A percentile compares a stretch with the other conserved stretches of the same genome.
Evolutionary conservation across 495 filamentous ascomycete genomes (phyloP).

Genomic region (Cudoniella acicularis): DNA sequence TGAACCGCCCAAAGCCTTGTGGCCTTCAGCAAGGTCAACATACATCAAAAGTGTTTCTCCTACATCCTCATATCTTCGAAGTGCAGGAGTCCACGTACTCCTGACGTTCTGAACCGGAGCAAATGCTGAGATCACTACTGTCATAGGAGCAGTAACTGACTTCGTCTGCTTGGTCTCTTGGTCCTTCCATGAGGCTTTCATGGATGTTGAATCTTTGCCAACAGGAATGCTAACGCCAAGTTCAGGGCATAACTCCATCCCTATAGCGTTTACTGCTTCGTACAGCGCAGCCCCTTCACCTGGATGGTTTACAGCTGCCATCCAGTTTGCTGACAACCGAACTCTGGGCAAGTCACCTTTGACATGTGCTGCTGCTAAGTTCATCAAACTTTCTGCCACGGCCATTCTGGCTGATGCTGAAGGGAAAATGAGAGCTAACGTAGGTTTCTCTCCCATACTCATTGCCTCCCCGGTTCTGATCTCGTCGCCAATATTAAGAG

Average conservation of each 20-base stretch:
- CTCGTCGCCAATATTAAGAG: conserved; percentile 56
- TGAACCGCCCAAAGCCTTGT: conserved; percentile 81
- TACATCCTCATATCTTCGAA: conserved; percentile 78
- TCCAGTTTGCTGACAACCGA: conserved; percentile 95
- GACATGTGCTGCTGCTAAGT: conserved; percentile 82
- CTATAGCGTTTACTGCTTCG: conserved; percentile 90
- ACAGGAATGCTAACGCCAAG: conserved; percentile 91
- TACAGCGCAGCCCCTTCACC: conserved; percentile 94
- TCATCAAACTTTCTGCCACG: conserved; percentile 90
- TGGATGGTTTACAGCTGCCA: conserved; percentile 89
- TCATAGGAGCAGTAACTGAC: conserved; percentile 88
- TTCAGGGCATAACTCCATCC: conserved; percentile 75
- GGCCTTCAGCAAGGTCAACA: conserved; percentile 79
- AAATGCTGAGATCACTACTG: conserved; percentile 87
- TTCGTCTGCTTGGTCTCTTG: conserved; percentile 60
- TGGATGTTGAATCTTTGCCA: conserved; percentile 96
- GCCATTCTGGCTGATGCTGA: conserved; percentile 96
- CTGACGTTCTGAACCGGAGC: conserved; percentile 72
- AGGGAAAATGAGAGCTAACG: conserved; percentile 83
- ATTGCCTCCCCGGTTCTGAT: conserved; percentile 87
- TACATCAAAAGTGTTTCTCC: conserved; percentile 88
- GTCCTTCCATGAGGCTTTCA: conserved; percentile 97
- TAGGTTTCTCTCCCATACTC: conserved; percentile 95
- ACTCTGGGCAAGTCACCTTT: conserved; percentile 71
- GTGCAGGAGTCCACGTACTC: conserved; percentile 89